Evolutionary conservation across 106 monocot genomes (phyloP).

Genomic region (Alisma plantagoaquatica): DNA sequence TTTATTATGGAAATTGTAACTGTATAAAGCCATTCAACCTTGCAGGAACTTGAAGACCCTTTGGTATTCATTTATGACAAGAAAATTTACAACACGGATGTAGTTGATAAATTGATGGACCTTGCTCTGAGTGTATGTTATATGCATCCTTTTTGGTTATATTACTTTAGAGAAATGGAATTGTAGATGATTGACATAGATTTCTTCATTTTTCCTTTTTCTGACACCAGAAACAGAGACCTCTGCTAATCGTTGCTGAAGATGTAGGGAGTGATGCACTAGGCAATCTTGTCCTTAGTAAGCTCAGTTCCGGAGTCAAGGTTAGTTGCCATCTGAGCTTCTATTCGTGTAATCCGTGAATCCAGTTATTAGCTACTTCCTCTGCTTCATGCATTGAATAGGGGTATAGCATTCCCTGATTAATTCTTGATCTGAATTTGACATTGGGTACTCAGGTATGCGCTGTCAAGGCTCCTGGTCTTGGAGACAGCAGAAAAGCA

Average conservation of each 20-base stretch:
- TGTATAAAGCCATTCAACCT: not conserved
- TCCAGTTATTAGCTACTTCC: too few species aligned
- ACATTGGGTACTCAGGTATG: constrained; percentile 4
- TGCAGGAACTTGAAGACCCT: constrained; percentile 18
- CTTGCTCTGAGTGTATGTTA: constrained; percentile 4
- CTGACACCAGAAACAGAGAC: constrained; percentile 8
- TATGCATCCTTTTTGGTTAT: not conserved
- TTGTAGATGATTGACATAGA: not conserved
- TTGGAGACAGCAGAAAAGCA: constrained; percentile 13
- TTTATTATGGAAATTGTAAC: not conserved
- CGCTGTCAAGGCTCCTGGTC: constrained; percentile 12
- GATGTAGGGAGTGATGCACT: constrained; percentile 13
- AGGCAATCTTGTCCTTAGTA: constrained; percentile 9
- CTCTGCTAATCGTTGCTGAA: constrained; percentile 15
- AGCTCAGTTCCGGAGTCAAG: constrained; percentile 16
- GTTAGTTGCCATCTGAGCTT: too few species aligned
- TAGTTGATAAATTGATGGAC: constrained; percentile 10
- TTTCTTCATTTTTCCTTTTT: too few species aligned
- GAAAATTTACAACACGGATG: constrained; percentile 12
- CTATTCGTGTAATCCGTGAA: too few species aligned
- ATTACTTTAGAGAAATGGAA: not conserved
- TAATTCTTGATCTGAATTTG: too few species aligned
- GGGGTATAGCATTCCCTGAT: too few species aligned
- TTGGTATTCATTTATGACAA: constrained; percentile 10
- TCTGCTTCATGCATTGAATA: too few species aligned